Evolutionary conservation across 2,329 filamentous ascomycete species (phyloP).

Genomic region (Aspergillus melleus): DNA sequence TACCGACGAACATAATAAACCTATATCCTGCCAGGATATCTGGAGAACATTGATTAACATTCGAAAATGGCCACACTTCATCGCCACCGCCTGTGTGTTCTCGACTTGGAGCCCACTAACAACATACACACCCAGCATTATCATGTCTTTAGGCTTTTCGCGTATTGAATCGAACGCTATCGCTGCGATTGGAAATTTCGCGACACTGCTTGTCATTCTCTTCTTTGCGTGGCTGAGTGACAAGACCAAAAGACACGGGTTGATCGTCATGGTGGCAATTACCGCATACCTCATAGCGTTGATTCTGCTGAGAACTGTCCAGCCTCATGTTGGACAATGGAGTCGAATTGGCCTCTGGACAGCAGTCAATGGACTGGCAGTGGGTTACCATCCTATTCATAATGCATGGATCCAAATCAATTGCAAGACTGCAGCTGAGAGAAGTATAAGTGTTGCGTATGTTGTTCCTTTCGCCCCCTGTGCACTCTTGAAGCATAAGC

Average conservation of each 20-base stretch:
- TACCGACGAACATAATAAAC: conserved; percentile 20
- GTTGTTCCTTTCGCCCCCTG: conserved; percentile 13
- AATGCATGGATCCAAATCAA: conserved; percentile 57
- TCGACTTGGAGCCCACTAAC: conserved; percentile 55
- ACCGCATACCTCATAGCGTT: conserved; percentile 48
- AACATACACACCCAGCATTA: conserved; percentile 49
- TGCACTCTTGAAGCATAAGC: background rate
- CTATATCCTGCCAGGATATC: conserved; percentile 41
- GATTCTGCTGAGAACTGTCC: conserved; percentile 42
- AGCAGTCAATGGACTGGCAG: conserved; percentile 51
- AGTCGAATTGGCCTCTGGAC: conserved; percentile 54
- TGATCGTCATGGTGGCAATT: conserved; percentile 48
- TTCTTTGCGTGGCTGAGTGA: conserved; percentile 53
- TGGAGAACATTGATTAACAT: conserved; percentile 49
- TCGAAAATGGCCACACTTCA: conserved; percentile 51
- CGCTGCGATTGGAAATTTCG: conserved; percentile 32
- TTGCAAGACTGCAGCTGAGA: conserved; percentile 47
- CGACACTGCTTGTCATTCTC: conserved; percentile 51
- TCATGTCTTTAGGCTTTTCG: conserved; percentile 46
- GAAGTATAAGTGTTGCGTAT: conserved; percentile 53
- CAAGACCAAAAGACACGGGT: conserved; percentile 45
- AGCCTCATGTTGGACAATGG: conserved; percentile 51
- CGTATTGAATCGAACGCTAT: conserved; percentile 49
- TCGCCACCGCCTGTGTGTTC: conserved; percentile 53
- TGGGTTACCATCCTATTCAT: conserved; percentile 56